These are phyloP conservation scores for Wickerhamomyces alni DNA, from an alignment of 805 yeast species.

Conservation along the genomic window DNA sequence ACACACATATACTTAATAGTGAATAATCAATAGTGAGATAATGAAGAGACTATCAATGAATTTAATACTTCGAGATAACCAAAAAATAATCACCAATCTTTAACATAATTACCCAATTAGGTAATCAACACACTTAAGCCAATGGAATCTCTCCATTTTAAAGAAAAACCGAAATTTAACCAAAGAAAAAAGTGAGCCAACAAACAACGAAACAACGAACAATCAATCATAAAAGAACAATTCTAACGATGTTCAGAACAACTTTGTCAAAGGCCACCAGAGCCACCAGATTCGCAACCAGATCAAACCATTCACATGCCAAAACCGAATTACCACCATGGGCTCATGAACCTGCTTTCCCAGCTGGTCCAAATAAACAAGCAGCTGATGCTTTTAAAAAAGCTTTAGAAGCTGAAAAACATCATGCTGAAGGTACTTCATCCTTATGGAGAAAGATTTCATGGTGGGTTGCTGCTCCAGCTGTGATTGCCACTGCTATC, in stretches of 20 bases:
- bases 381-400: constrained; percentile 61
- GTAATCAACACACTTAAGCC: constrained; percentile 16
- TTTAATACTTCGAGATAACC: no score
- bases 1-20: no score
- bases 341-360: constrained; percentile 43
- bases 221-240: background rate
- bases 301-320: constrained; percentile 17
- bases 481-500: constrained; percentile 65
- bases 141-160: constrained; percentile 9
- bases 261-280: constrained; percentile 28
- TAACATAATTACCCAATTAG: constrained; percentile 10
- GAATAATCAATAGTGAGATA: no score
- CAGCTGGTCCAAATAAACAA: constrained; percentile 34
- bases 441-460: constrained; percentile 83
- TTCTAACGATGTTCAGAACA: constrained; percentile 36
- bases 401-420: constrained; percentile 54
- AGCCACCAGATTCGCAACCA: constrained; percentile 12
- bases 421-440: constrained; percentile 77
- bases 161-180: background rate
- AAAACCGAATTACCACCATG: constrained; percentile 31
- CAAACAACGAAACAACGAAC: background rate
- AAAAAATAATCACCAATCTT: no score
- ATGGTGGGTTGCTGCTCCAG: constrained; percentile 75
- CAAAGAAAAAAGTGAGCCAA: constrained; percentile 10
- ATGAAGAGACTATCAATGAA: no score